phyloP scores from a whole-genome alignment of 495 filamentous ascomycete species.

The Xylaria telfairii region DNA sequence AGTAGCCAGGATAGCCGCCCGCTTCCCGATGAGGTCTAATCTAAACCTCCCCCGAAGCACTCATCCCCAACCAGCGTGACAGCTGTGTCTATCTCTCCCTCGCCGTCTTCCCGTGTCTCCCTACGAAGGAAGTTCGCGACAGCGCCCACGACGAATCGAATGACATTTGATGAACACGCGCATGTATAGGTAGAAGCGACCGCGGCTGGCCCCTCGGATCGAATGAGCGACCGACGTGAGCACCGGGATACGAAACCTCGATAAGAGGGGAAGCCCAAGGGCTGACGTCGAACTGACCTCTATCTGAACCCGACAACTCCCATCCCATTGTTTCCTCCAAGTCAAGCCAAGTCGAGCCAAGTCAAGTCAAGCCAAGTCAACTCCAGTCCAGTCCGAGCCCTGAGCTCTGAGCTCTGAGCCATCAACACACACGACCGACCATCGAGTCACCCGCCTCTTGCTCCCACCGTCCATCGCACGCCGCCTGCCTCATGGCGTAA shows the following conservation, averaged over 20 bases:
- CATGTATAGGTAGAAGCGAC: background rate
- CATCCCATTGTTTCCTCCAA: conserved; percentile 11
- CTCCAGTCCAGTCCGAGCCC: too few species aligned
- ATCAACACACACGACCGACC: conserved; percentile 10
- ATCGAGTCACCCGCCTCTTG: conserved; percentile 22
- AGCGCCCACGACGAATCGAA: background rate
- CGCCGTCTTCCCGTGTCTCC: background rate
- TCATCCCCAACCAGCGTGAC: conserved; percentile 19
- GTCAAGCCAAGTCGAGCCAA: too few species aligned
- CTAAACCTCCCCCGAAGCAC: conserved; percentile 19
- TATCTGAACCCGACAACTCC: conserved; percentile 15
- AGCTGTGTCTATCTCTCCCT: conserved; percentile 17
- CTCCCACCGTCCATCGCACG: conserved; percentile 34
- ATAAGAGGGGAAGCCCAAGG: conserved; percentile 27
- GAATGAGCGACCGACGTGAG: conserved; percentile 19
- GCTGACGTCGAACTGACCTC: conserved; percentile 30
- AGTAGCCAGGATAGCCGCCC: conserved; percentile 18
- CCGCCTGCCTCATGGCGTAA: conserved; percentile 59
- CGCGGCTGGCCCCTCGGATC: conserved; percentile 21
- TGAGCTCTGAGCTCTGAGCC: background rate
- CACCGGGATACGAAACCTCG: conserved; percentile 21
- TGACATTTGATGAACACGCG: background rate
- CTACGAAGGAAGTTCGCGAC: background rate
- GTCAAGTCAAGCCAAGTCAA: too few species aligned
- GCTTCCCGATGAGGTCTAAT: conserved; percentile 24